phyloP scores from a whole-genome alignment of 2,329 filamentous ascomycete genomes.

The Stemphylium beticola region DNA sequence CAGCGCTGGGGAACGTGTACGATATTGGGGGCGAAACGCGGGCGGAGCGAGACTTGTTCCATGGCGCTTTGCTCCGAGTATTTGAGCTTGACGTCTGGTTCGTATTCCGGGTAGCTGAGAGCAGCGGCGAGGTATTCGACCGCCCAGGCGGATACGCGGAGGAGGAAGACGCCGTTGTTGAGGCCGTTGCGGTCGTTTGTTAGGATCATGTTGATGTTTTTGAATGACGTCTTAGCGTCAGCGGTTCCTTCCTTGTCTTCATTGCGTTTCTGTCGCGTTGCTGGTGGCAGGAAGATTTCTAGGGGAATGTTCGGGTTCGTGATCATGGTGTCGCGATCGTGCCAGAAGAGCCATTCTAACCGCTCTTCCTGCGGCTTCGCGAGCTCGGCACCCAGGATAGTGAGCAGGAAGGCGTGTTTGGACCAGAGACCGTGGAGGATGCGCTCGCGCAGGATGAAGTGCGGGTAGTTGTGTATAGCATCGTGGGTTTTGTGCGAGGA shows the following conservation, averaged over 20 bases:
- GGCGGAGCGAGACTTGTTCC: not conserved
- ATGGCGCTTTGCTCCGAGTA: constrained; percentile 11
- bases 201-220: constrained; percentile 38
- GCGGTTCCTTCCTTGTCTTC: too few species aligned
- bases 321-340: constrained; percentile 8
- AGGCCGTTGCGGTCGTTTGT: constrained; percentile 51
- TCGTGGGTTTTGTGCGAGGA: constrained; percentile 6
- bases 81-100: constrained; percentile 3
- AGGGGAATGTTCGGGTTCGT: constrained; percentile 10
- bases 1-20: constrained; percentile 6
- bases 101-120: constrained; percentile 5
- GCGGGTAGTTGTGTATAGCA: constrained; percentile 1
- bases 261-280: too few species aligned
- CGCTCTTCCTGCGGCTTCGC: constrained; percentile 1
- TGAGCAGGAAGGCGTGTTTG: constrained; percentile 8
- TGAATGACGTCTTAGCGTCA: not conserved
- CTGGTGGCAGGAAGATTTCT: constrained; percentile 2
- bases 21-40: not conserved
- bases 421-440: constrained; percentile 11
- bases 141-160: constrained; percentile 48
- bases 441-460: constrained; percentile 6
- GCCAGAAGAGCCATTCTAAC: constrained; percentile 7
- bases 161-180: constrained; percentile 49
- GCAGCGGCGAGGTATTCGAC: constrained; percentile 48
- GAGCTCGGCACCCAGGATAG: constrained; percentile 6